A percentile compares a stretch with the other conserved stretches of the same genome.
Conservation (phyloP, 2,329 filamentous ascomycete species). For the Cercospora canescens region DNA sequence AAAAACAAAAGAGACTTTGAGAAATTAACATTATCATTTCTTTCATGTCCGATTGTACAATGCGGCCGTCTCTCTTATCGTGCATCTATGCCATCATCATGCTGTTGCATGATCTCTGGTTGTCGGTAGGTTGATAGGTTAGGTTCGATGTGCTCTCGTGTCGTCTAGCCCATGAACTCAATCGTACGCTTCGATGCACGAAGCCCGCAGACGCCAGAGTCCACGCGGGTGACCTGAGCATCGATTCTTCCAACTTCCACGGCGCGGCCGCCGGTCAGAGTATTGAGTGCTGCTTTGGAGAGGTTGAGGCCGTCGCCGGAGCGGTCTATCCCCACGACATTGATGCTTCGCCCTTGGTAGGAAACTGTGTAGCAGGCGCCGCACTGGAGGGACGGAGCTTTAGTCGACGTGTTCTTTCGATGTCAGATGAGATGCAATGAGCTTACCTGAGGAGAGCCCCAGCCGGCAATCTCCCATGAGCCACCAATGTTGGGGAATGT, state of each 20-base stretch:
- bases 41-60: neutral
- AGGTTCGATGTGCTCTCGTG: neutral
- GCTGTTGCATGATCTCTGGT: neutral
- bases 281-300: conserved; percentile 50
- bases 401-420: neutral
- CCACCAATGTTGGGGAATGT: conserved; percentile 53
- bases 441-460: conserved; percentile 28
- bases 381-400: conserved; percentile 45
- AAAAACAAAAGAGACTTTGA: neutral
- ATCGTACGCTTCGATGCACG: conserved; percentile 27
- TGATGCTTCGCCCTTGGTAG: conserved; percentile 50
- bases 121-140: neutral
- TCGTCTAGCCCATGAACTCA: conserved; percentile 27
- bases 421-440: neutral
- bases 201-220: conserved; percentile 38
- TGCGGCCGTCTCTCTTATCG: neutral
- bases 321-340: conserved; percentile 52
- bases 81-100: neutral
- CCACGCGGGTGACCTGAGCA: conserved; percentile 41
- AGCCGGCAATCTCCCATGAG: conserved; percentile 48
- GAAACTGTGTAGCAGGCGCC: conserved; percentile 55
- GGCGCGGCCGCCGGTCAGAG: conserved; percentile 50
- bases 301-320: conserved; percentile 52
- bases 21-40: conserved; percentile 8
- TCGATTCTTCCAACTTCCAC: conserved; percentile 41